phyloP scores from a whole-genome alignment of 805 yeast species.

The Barnettozyma salicaria region DNA sequence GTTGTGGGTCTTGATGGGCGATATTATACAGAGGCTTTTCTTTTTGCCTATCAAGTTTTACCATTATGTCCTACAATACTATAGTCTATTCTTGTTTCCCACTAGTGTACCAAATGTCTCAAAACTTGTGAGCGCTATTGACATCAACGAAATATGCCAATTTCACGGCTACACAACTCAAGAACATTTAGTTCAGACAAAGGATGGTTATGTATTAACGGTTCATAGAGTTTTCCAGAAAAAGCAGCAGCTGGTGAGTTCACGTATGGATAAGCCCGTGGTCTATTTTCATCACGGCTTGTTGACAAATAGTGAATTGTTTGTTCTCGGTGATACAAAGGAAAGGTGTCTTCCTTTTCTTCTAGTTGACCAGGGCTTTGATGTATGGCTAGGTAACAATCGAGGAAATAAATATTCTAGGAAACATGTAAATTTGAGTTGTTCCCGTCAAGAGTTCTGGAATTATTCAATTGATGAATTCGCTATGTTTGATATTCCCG shows the following conservation, averaged over 20 bases:
- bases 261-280: conserved; percentile 45
- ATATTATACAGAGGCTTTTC: neutral
- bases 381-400: conserved; percentile 92
- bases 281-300: conserved; percentile 90
- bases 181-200: conserved; percentile 70
- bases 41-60: conserved; percentile 1
- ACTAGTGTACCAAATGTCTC: neutral
- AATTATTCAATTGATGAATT: conserved; percentile 88
- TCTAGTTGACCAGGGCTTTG: conserved; percentile 77
- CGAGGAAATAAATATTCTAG: conserved; percentile 90
- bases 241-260: no score
- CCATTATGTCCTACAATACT: conserved; percentile 1
- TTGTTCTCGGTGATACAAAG: conserved; percentile 61
- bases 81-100: neutral
- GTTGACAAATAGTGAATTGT: conserved; percentile 50
- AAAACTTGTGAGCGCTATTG: conserved; percentile 4
- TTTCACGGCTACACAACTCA: conserved; percentile 59
- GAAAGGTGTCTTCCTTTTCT: conserved; percentile 60
- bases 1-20: no score
- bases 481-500: conserved; percentile 88
- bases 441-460: conserved; percentile 58
- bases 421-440: conserved; percentile 52
- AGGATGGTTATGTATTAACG: conserved; percentile 71
- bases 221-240: conserved; percentile 51
- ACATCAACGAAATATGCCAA: conserved; percentile 7